Percentiles rank a stretch among this genome's conserved stretches.
phyloP scores from a whole-genome alignment of 768 basidiomycete genomes.

The Polyporus arcularius region DNA sequence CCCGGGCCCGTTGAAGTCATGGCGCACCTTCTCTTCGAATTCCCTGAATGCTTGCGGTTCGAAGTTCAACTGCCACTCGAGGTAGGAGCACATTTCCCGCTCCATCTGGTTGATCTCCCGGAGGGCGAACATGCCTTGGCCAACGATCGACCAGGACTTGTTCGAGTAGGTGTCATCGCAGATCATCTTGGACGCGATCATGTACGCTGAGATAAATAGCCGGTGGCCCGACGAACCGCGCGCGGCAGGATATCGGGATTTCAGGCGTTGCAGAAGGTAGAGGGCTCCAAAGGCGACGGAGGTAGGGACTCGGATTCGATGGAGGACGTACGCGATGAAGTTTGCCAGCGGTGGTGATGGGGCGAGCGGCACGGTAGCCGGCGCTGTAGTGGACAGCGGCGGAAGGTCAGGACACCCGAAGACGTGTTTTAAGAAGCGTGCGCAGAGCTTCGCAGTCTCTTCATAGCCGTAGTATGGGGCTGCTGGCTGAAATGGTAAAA shows the following conservation, averaged over 20 bases:
- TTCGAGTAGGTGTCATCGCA: constrained; percentile 73
- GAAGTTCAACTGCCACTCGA: constrained; percentile 90
- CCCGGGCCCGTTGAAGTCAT: constrained; percentile 58
- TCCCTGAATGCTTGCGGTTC: constrained; percentile 59
- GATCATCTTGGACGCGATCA: constrained; percentile 82
- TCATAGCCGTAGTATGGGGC: constrained; percentile 45
- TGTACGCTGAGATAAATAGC: constrained; percentile 88
- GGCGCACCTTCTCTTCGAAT: constrained; percentile 61
- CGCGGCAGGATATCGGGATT: constrained; percentile 89
- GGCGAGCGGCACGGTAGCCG: constrained; percentile 43
- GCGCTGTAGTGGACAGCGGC: constrained; percentile 34
- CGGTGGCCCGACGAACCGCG: constrained; percentile 89
- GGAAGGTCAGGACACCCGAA: constrained; percentile 46
- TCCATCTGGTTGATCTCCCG: constrained; percentile 98
- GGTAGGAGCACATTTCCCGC: constrained; percentile 88
- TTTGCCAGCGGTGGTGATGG: constrained; percentile 66
- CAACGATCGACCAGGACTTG: constrained; percentile 66
- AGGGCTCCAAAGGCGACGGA: constrained; percentile 62
- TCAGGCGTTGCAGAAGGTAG: constrained; percentile 81
- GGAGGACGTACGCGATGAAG: constrained; percentile 87
- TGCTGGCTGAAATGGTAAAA: background rate
- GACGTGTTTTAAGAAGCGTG: constrained; percentile 44
- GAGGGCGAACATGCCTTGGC: constrained; percentile 63
- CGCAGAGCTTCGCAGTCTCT: constrained; percentile 41
- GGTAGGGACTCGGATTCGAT: constrained; percentile 66